Conservation (phyloP, 2,329 filamentous ascomycete species). For the Aspergillus tamarii region DNA sequence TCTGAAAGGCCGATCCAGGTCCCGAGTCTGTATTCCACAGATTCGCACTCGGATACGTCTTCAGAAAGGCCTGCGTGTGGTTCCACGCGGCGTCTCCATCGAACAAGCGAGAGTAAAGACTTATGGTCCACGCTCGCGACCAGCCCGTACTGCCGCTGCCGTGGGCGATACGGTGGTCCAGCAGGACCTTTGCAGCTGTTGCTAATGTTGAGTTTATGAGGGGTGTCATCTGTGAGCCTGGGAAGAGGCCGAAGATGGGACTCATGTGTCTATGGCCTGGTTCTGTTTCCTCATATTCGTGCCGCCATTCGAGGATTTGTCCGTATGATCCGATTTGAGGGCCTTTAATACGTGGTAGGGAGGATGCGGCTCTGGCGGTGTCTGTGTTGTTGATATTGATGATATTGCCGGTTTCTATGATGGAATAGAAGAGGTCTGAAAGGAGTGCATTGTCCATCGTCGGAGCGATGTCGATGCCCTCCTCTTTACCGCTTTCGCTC, state of each 20-base stretch:
- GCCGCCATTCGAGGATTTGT: conserved; percentile 36
- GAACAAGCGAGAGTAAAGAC: conserved; percentile 49
- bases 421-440: conserved; percentile 33
- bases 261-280: conserved; percentile 56
- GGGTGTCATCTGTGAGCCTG: conserved; percentile 43
- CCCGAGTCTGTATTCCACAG: conserved; percentile 19
- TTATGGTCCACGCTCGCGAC: conserved; percentile 53
- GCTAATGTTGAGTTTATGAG: conserved; percentile 33
- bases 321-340: conserved; percentile 27
- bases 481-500: not conserved
- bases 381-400: conserved; percentile 10
- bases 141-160: conserved; percentile 51
- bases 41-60: conserved; percentile 13
- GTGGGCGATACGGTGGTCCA: conserved; percentile 12
- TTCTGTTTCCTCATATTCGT: conserved; percentile 45
- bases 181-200: conserved; percentile 20
- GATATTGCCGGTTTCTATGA: conserved; percentile 2
- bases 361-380: conserved; percentile 5
- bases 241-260: conserved; percentile 53
- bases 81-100: conserved; percentile 37
- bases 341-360: conserved; percentile 12
- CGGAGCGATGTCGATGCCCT: conserved; percentile 33
- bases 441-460: conserved; percentile 51
- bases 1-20: conserved; percentile 45
- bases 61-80: conserved; percentile 38